A percentile compares a stretch with the other conserved stretches of the same genome.
phyloP scores from a whole-genome alignment of 495 filamentous ascomycete genomes.

The Sphaerosporella brunnea region DNA sequence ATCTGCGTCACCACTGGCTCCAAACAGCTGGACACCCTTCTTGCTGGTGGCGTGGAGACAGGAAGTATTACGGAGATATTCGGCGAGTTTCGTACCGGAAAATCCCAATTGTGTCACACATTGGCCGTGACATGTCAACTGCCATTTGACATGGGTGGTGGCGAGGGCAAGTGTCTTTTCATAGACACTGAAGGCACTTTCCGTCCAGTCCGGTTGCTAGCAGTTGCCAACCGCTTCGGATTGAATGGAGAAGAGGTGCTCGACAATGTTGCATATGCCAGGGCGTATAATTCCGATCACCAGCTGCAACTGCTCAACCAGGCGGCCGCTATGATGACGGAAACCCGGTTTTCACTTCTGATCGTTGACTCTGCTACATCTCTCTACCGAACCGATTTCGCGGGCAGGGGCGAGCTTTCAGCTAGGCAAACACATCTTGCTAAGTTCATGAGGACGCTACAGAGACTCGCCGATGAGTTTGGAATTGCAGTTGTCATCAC shows the following conservation, averaged over 20 bases:
- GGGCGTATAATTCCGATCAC: slow-evolving; percentile 96
- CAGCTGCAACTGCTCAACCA: slow-evolving; percentile 88
- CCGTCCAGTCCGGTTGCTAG: slow-evolving; percentile 71
- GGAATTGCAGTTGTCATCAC: slow-evolving; percentile 97
- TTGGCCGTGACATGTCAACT: slow-evolving; percentile 95
- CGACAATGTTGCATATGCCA: slow-evolving; percentile 93
- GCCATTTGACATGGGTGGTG: slow-evolving; percentile 96
- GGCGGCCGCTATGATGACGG: slow-evolving; percentile 96
- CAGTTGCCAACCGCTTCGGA: slow-evolving; percentile 84
- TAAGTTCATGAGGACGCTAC: slow-evolving; percentile 90
- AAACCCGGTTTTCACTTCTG: slow-evolving; percentile 87
- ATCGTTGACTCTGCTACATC: slow-evolving; percentile 91
- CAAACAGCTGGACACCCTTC: slow-evolving; percentile 85
- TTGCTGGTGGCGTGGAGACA: slow-evolving; percentile 89
- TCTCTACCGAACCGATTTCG: slow-evolving; percentile 88
- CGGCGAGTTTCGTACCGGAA: slow-evolving; percentile 93
- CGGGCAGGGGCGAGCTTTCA: slow-evolving; percentile 81
- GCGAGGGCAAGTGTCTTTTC: slow-evolving; percentile 96
- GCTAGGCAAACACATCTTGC: slow-evolving; percentile 82
- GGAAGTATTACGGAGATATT: slow-evolving; percentile 98
- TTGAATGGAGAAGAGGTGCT: slow-evolving; percentile 91
- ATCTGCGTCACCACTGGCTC: slow-evolving; percentile 97
- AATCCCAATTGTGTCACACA: slow-evolving; percentile 95
- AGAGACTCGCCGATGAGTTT: slow-evolving; percentile 90
- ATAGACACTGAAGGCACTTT: slow-evolving; percentile 98